Evolutionary conservation across 257 asterid species (phyloP).

Genomic region (Nicotiana obtusifolia): DNA sequence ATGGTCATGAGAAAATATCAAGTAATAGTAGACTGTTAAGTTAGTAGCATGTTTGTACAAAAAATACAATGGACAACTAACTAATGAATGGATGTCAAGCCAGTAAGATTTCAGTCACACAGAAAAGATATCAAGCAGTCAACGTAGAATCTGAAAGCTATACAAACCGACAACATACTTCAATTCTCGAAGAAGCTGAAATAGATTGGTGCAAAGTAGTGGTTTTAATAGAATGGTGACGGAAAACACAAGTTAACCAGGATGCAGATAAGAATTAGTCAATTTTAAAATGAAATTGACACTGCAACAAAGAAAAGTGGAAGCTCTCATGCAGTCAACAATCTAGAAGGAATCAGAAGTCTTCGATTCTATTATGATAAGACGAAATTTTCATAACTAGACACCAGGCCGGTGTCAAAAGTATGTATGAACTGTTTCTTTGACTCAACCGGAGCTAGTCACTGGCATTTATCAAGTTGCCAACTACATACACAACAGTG

Average conservation of each 20-base stretch:
- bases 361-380: neutral
- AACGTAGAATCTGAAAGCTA: neutral
- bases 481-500: neutral
- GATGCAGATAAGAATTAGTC: neutral
- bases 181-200: neutral
- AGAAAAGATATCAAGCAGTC: neutral
- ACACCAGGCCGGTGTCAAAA: neutral
- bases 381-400: neutral
- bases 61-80: slow-evolving; percentile 7
- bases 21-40: neutral
- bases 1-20: slow-evolving; percentile 2
- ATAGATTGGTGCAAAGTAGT: neutral
- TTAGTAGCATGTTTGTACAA: neutral
- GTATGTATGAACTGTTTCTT: neutral
- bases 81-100: neutral
- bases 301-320: neutral
- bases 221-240: neutral
- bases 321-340: neutral
- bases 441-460: neutral
- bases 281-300: neutral
- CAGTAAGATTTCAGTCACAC: slow-evolving; percentile 2
- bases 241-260: neutral
- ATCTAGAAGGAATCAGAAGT: neutral
- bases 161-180: neutral
- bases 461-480: neutral